Percentiles rank a stretch among this genome's conserved stretches.
phyloP scores from a whole-genome alignment of 2,329 filamentous ascomycete species.

The Cladorrhinum sp. region DNA sequence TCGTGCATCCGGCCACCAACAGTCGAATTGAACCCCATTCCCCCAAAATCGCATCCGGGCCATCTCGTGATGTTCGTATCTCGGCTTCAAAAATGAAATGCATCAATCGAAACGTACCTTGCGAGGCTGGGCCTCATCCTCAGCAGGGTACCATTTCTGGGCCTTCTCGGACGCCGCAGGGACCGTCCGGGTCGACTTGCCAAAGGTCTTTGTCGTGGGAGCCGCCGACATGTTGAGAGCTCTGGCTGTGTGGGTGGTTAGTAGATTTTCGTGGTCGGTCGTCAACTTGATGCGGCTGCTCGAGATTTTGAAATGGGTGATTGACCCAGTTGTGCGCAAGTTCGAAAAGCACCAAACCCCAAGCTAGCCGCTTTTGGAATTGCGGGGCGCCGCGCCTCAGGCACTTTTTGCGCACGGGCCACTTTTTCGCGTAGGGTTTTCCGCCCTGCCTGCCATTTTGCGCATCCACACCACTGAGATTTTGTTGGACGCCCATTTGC shows the following conservation, averaged over 20 bases:
- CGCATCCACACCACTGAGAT: slow-evolving; percentile 29
- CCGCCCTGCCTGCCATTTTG: slow-evolving; percentile 29
- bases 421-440: slow-evolving; percentile 29
- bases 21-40: slow-evolving; percentile 13
- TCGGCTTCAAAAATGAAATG: slow-evolving; percentile 24
- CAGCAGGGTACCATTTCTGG: slow-evolving; percentile 97
- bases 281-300: slow-evolving; percentile 29
- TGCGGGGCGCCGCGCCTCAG: slow-evolving; percentile 12
- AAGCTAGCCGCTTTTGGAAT: slow-evolving; percentile 29
- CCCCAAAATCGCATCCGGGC: slow-evolving; percentile 16
- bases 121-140: slow-evolving; percentile 84
- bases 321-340: slow-evolving; percentile 29
- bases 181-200: slow-evolving; percentile 91
- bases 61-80: slow-evolving; percentile 5
- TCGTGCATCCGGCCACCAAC: slow-evolving; percentile 12
- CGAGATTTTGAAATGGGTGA: slow-evolving; percentile 30
- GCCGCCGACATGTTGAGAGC: slow-evolving; percentile 64
- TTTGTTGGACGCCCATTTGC: slow-evolving; percentile 27
- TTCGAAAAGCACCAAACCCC: slow-evolving; percentile 29
- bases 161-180: slow-evolving; percentile 87
- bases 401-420: slow-evolving; percentile 23
- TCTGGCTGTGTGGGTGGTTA: slow-evolving; percentile 31
- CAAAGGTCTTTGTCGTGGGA: slow-evolving; percentile 87
- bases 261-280: slow-evolving; percentile 30
- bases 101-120: slow-evolving; percentile 69